Evolutionary conservation across 345 rosid genomes (phyloP), one percentile per base, ranked within the genome.

Genomic region (Gossypium thurberi): DNA sequence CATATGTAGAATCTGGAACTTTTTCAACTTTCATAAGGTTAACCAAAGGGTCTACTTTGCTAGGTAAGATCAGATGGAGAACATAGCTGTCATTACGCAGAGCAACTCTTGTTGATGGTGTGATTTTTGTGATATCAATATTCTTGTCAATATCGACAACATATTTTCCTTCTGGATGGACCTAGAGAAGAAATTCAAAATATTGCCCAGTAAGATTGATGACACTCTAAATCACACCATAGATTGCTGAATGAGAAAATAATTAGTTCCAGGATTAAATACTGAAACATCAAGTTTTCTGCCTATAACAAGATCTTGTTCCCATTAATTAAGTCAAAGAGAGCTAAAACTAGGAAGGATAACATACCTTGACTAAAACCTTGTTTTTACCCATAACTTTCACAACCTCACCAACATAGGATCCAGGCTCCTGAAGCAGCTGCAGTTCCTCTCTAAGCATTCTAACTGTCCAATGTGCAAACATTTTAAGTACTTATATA

Each of bases 21-120:
- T 95, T 95, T 78, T 95, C 99, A 70, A 95, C 99, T 82, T 95
- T 95, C 99, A 95, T 95, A 47, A 95, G 98, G 82, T 92, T 95
- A 70, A 95, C 98, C 85, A 95, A 69, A 2, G 98, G 98, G 88
- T 95, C 97, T 10, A 95, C 99, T 82, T 93, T 91, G 82, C 98
- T 93, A 2, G 98, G 98, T 82, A 93, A 77, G 77, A 94, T 51
- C 76, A 95, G 75, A 84, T 95, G 99, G 63, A 95, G 98, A 69
- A 95, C 98, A 77, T 95, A 95, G 83, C 99, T 95, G 77, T 95
- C 99, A 79, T 95, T 92, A 21, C 97, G 97, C 8, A 95, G 97
- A 71, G 99, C 98, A 69, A 95, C 98, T 83, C 99, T 92, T 0
- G 98, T 95, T 5, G 99, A 87, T 15, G 99, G 96, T 1, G 93